Conservation (phyloP, 2,329 filamentous ascomycete genomes). For the Paracoccidioides brasiliensis region DNA sequence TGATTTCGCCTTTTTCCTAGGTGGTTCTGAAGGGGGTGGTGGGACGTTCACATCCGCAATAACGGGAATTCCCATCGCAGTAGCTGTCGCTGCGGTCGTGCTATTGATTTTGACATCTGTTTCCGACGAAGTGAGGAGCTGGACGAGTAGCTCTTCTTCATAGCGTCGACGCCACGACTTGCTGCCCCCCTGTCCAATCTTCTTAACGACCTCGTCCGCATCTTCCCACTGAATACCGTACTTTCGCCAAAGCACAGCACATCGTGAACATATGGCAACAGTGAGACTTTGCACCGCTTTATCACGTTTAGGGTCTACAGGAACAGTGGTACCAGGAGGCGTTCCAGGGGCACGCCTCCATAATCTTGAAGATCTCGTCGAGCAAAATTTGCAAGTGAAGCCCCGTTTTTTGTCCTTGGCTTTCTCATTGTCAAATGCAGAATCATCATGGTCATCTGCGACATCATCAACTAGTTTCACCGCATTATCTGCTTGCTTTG, state of each 20-base stretch:
- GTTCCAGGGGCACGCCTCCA: constrained; percentile 83
- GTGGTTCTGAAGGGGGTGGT: constrained; percentile 35
- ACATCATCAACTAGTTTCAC: constrained; percentile 82
- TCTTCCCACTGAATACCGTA: constrained; percentile 96
- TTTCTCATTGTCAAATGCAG: constrained; percentile 85
- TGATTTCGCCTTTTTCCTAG: constrained; percentile 49
- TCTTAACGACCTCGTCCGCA: constrained; percentile 78
- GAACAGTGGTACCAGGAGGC: constrained; percentile 55
- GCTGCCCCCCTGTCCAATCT: constrained; percentile 64
- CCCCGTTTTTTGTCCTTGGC: constrained; percentile 62
- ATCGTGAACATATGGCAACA: constrained; percentile 76
- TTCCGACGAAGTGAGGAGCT: constrained; percentile 34
- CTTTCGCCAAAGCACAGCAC: constrained; percentile 84
- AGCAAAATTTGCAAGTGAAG: constrained; percentile 92
- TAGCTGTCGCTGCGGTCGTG: constrained; percentile 32
- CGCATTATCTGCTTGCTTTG: constrained; percentile 48
- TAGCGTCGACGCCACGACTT: constrained; percentile 78
- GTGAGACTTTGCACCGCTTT: constrained; percentile 57
- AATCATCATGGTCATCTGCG: constrained; percentile 85
- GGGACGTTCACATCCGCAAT: constrained; percentile 19
- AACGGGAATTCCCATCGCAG: constrained; percentile 29
- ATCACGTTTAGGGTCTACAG: constrained; percentile 60
- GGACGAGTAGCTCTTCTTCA: constrained; percentile 64
- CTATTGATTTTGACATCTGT: constrained; percentile 32
- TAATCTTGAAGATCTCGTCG: constrained; percentile 63